A percentile compares a stretch with the other conserved stretches of the same genome.
Conservation (phyloP, 2,329 filamentous ascomycete species). For the Leptodontidium sp. region DNA sequence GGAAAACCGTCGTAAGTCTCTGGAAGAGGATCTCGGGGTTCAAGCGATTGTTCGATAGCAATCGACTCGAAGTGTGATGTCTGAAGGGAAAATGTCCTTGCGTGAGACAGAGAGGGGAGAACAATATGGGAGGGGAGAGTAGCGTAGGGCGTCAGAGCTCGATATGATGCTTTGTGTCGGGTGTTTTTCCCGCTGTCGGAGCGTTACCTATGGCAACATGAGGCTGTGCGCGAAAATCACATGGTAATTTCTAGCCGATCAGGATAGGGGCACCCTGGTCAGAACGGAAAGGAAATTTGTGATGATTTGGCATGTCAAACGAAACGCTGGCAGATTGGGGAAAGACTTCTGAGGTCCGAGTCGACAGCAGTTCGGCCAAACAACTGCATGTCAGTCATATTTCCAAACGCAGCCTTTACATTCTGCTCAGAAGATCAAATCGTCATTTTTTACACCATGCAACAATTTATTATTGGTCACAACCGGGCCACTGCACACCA, state of each 20-base stretch:
- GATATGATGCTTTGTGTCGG: slow-evolving; percentile 2
- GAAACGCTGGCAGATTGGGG: neutral
- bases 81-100: neutral
- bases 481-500: slow-evolving; percentile 22
- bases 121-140: neutral
- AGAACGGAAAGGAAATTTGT: slow-evolving; percentile 14
- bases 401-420: neutral
- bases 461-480: neutral
- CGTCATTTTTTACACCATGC: neutral
- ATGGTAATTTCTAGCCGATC: neutral
- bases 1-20: neutral
- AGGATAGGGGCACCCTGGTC: slow-evolving; percentile 2
- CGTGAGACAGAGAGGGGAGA: neutral
- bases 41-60: neutral
- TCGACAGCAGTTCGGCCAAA: neutral
- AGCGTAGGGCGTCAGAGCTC: neutral
- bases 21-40: neutral
- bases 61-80: neutral
- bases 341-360: neutral
- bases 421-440: neutral
- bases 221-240: neutral
- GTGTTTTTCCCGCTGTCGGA: slow-evolving; percentile 5
- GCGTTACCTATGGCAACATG: slow-evolving; percentile 15
- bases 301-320: slow-evolving; percentile 7
- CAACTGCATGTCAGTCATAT: slow-evolving; percentile 8